Conservation (phyloP, 305 asterid genomes). For the Fraxinus nigra region DNA sequence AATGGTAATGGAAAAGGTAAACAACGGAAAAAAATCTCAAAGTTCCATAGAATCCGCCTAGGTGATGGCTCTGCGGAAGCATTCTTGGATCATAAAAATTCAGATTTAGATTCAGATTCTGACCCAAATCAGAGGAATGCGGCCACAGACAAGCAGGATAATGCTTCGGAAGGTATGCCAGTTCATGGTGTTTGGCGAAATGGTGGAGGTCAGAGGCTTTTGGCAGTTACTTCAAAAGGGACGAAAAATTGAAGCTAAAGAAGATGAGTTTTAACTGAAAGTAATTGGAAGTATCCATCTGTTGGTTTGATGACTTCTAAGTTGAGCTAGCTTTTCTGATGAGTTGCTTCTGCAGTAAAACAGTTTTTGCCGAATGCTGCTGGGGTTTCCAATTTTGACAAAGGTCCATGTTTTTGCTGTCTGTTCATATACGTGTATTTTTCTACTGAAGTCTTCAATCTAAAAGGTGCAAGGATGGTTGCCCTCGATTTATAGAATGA, state of each 20-base stretch:
- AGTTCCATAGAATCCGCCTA: slow-evolving; percentile 74
- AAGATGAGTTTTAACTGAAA: slow-evolving; percentile 7
- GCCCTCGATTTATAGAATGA: not conserved
- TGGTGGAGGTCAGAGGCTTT: slow-evolving; percentile 82
- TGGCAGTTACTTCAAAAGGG: slow-evolving; percentile 40
- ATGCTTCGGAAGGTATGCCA: slow-evolving; percentile 43
- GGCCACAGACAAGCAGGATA: slow-evolving; percentile 27
- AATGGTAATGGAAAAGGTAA: slow-evolving; percentile 61
- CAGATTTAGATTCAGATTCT: slow-evolving; percentile 55
- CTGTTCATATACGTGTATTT: slow-evolving; percentile 2
- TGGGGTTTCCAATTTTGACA: slow-evolving; percentile 8
- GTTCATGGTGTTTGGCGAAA: slow-evolving; percentile 78
- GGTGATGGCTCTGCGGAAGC: slow-evolving; percentile 76
- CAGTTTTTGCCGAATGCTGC: slow-evolving; percentile 24
- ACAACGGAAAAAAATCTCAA: slow-evolving; percentile 78
- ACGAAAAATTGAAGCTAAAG: slow-evolving; percentile 30
- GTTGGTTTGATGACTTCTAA: not conserved
- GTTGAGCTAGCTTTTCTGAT: slow-evolving; percentile 16
- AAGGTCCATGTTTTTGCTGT: slow-evolving; percentile 4
- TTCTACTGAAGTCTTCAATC: not conserved
- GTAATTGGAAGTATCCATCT: not conserved
- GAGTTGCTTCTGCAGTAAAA: slow-evolving; percentile 11
- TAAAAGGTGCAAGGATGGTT: slow-evolving; percentile 3
- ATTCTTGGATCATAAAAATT: slow-evolving; percentile 43
- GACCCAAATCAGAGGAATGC: slow-evolving; percentile 38